Conservation (phyloP, 768 basidiomycete species). For the Leccinum barrowsii region DNA sequence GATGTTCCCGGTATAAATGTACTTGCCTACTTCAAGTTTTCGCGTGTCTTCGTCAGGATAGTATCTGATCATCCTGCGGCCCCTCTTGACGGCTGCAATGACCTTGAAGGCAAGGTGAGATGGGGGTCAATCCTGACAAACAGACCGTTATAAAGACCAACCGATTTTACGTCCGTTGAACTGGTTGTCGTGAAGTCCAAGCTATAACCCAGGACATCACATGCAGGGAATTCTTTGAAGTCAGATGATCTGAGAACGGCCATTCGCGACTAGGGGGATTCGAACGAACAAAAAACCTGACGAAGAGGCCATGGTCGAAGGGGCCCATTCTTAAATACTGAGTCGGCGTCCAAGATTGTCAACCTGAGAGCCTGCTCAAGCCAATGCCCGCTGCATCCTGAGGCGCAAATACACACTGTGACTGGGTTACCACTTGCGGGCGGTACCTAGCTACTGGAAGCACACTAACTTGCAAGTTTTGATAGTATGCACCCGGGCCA, state of each 20-base stretch:
- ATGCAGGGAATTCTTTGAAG: neutral
- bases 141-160: neutral
- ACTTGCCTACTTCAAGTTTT: neutral
- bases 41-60: neutral
- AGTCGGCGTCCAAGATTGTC: neutral
- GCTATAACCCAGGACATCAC: neutral
- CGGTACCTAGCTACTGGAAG: too few species aligned
- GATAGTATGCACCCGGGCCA: too few species aligned
- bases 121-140: neutral
- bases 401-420: neutral
- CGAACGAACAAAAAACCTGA: neutral
- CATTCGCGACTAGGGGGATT: neutral
- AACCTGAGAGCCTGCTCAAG: neutral
- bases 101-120: neutral
- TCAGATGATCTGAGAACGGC: neutral
- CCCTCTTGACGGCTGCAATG: neutral
- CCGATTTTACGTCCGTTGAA: neutral
- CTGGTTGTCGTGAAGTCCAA: neutral
- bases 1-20: neutral
- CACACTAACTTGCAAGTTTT: too few species aligned
- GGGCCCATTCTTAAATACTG: neutral
- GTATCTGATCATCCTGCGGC: neutral
- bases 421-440: neutral
- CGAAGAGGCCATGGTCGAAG: neutral
- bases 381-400: neutral